These are phyloP conservation scores for Phaeodactylum tricornutum DNA, from an alignment of 108 stramenopile species.

Conservation along the genomic window DNA sequence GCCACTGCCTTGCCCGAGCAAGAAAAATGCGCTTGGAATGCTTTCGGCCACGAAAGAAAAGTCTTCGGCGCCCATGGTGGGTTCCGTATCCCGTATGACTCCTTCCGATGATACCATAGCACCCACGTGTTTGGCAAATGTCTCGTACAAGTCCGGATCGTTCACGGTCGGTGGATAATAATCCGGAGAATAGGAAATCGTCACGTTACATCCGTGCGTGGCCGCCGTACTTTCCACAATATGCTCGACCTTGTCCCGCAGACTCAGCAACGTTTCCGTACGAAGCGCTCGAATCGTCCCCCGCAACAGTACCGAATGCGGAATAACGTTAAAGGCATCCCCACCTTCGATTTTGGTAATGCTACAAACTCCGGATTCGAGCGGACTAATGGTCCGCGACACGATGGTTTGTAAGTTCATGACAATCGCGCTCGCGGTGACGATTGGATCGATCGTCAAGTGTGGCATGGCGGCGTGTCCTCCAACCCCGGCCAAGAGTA, in stretches of 20 bases:
- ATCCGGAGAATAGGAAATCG: slow-evolving; percentile 54
- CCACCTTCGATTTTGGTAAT: slow-evolving; percentile 63
- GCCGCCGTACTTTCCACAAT: slow-evolving; percentile 45
- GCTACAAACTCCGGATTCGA: slow-evolving; percentile 67
- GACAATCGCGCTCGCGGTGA: slow-evolving; percentile 66
- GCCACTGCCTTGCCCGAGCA: slow-evolving; percentile 70
- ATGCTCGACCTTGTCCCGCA: slow-evolving; percentile 50
- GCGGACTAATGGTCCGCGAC: slow-evolving; percentile 50
- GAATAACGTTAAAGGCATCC: slow-evolving; percentile 78
- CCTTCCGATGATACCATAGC: slow-evolving; percentile 45
- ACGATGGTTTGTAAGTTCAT: slow-evolving; percentile 83
- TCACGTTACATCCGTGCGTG: slow-evolving; percentile 64
- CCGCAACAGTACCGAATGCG: slow-evolving; percentile 37
- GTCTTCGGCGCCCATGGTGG: slow-evolving; percentile 91
- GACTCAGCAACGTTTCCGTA: slow-evolving; percentile 37
- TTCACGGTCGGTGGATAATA: slow-evolving; percentile 87
- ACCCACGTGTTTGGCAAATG: slow-evolving; percentile 52
- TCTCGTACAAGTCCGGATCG: slow-evolving; percentile 52
- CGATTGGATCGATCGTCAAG: slow-evolving; percentile 75
- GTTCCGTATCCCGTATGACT: slow-evolving; percentile 35
- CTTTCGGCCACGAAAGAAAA: slow-evolving; percentile 76
- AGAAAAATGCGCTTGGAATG: slow-evolving; percentile 69
- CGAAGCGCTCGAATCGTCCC: slow-evolving; percentile 86
- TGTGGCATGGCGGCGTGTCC: slow-evolving; percentile 94
- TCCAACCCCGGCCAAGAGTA: slow-evolving; percentile 74